Base-by-base conservation (phyloP, 805 yeast genomes). In the Hanseniaspora taiwanica region DNA sequence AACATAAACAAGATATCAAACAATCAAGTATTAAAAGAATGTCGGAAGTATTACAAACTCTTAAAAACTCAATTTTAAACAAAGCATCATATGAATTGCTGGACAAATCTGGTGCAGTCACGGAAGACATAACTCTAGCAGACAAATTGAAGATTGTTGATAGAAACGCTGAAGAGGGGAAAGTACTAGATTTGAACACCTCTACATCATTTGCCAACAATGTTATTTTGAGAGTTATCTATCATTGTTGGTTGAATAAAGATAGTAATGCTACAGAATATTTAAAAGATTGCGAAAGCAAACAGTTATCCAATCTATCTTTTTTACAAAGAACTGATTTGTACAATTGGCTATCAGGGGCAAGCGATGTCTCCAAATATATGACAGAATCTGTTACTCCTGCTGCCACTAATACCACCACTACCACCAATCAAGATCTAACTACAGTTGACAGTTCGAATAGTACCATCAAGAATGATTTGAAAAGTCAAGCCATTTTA, bases 261-360 rank as follows among this genome's bases (percentile, higher is more conserved):
- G 83, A 81, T 40, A 68, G 81, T 21, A 71, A 78, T 31, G 79
- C 86, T 35, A 79, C 95, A 10, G 94, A 84, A 40, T 87, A 89
- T 56, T 71, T 85, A 44, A 70, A 76, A 9, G 77, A 73, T 29
- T 83, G 95, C 47, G 79, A 75, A 50, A 70, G 68, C 38, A 63
- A 70, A 31, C 69, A 72, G 2, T 68, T 89, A 25, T 67, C 75
- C 2, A 83, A 83, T 46, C 72, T 89, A 54, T 76, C 83, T 42
- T 87, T 89, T 54, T 60, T 83, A 55, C 94, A 85, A 51, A 77
- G 93, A 60, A 78, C 85, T 7, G 95, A 89, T 54, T 68, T 89
- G 45, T 68, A 80, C 40, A 72, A 83, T 23, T 87, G 91, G 86
- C 68, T 89, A 39, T 71, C 70, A 44, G 95, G 95, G 3, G 67